These are phyloP conservation scores for Termitomyces heimii DNA, from an alignment of 768 basidiomycete genomes.

Conservation along the genomic window DNA sequence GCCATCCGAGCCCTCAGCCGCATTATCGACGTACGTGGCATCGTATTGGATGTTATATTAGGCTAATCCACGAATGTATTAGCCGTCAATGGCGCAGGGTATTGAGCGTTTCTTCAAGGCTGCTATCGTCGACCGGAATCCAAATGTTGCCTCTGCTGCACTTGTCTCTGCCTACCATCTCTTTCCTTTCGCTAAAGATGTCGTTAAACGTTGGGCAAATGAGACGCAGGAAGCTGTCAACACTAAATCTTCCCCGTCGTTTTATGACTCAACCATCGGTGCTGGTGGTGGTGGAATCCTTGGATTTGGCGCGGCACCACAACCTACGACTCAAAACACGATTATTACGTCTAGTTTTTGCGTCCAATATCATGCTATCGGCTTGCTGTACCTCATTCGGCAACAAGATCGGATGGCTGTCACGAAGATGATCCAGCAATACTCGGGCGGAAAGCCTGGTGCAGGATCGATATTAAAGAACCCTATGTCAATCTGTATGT, in stretches of 20 bases:
- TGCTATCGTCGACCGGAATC: constrained; percentile 94
- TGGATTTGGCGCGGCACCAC: constrained; percentile 60
- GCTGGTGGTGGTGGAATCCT: constrained; percentile 50
- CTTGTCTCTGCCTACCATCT: constrained; percentile 97
- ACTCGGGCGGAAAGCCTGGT: constrained; percentile 84
- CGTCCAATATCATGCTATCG: constrained; percentile 95
- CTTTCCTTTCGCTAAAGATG: constrained; percentile 88
- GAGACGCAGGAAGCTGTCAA: constrained; percentile 96
- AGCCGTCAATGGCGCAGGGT: constrained; percentile 99
- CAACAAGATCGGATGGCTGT: constrained; percentile 99
- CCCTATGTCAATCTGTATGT: constrained; percentile 96
- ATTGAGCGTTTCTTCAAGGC: constrained; percentile 99
- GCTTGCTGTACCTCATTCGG: constrained; percentile 88
- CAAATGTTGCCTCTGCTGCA: constrained; percentile 93
- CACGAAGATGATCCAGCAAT: constrained; percentile 98
- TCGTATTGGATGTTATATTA: neutral
- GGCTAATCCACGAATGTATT: constrained; percentile 9
- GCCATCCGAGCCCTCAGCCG: constrained; percentile 94
- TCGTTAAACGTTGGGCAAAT: constrained; percentile 99
- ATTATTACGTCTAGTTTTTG: constrained; percentile 88
- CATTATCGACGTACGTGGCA: constrained; percentile 86
- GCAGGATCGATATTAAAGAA: constrained; percentile 85
- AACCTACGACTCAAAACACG: constrained; percentile 60
- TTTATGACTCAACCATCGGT: constrained; percentile 47
- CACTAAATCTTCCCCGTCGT: constrained; percentile 70